Conservation (phyloP, 2,329 filamentous ascomycete genomes). For the Sarocladiaceae sp. region DNA sequence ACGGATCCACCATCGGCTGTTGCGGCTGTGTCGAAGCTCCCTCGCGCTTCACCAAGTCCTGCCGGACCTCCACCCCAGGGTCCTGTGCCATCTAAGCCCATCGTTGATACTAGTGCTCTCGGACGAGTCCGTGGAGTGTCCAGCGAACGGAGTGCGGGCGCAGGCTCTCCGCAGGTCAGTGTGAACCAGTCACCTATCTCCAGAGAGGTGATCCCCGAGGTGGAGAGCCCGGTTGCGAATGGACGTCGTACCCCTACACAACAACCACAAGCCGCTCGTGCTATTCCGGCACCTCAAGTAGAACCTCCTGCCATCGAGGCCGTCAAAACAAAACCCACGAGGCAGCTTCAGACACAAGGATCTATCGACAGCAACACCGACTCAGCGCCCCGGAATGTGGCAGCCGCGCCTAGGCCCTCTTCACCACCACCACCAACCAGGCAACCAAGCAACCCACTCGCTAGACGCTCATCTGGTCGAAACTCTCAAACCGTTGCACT, state of each 20-base stretch:
- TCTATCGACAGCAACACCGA: constrained; percentile 68
- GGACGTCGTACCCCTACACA: constrained; percentile 64
- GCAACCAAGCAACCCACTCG: constrained; percentile 54
- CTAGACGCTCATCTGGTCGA: constrained; percentile 55
- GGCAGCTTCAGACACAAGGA: constrained; percentile 47
- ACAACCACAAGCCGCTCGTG: constrained; percentile 20
- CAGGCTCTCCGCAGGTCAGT: constrained; percentile 31
- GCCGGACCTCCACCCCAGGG: constrained; percentile 52
- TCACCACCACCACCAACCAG: constrained; percentile 57
- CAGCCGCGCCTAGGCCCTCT: constrained; percentile 36
- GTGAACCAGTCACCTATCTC: constrained; percentile 37
- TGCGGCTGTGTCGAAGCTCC: constrained; percentile 31
- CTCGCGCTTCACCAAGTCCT: constrained; percentile 30
- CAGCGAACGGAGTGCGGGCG: constrained; percentile 36
- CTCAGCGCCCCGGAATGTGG: constrained; percentile 36
- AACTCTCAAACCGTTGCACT: constrained; percentile 69
- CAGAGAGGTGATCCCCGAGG: constrained; percentile 31
- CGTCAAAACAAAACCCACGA: constrained; percentile 28
- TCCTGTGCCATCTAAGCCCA: constrained; percentile 46
- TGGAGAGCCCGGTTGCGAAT: constrained; percentile 50
- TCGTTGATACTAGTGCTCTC: constrained; percentile 33
- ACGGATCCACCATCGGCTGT: constrained; percentile 32
- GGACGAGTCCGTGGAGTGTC: constrained; percentile 47
- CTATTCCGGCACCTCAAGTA: constrained; percentile 20
- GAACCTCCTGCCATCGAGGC: constrained; percentile 30